Conservation (phyloP, 2,329 filamentous ascomycete genomes). For the Talaromyces rugulosus region DNA sequence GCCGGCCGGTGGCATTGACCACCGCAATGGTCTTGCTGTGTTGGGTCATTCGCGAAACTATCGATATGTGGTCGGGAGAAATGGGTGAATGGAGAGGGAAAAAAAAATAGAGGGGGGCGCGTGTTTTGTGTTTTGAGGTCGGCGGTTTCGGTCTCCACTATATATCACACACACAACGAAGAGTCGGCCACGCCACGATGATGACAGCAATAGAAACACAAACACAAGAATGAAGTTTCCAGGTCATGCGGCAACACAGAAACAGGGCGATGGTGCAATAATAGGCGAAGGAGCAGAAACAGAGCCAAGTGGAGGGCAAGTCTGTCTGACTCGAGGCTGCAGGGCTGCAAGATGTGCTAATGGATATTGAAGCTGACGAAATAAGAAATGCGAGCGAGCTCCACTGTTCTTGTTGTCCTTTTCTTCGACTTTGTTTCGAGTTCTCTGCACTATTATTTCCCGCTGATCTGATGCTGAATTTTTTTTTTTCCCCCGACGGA, state of each 20-base stretch:
- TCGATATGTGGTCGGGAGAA: constrained; percentile 1
- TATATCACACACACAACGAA: not conserved
- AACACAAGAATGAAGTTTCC: not conserved
- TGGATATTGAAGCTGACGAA: constrained; percentile 1
- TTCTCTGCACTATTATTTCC: not conserved
- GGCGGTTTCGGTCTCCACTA: not conserved
- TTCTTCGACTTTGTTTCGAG: no score
- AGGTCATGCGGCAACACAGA: not conserved
- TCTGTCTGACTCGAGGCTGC: not conserved
- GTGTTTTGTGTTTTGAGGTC: not conserved
- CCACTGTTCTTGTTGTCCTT: not conserved
- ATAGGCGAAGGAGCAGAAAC: not conserved
- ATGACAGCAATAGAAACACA: not conserved
- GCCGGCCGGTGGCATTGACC: constrained; percentile 92
- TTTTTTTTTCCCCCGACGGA: not conserved
- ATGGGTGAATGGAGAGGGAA: not conserved
- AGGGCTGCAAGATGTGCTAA: not conserved
- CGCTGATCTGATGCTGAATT: not conserved
- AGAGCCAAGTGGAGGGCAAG: constrained; percentile 5
- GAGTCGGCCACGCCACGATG: not conserved
- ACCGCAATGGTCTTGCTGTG: constrained; percentile 78
- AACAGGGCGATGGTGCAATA: not conserved
- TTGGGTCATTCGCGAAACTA: constrained; percentile 33
- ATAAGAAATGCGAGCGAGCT: not conserved
- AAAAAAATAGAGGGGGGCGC: not conserved